Percentiles rank a stretch among this genome's conserved stretches.
Evolutionary conservation across 2,329 filamentous ascomycete genomes (phyloP).

Genomic region (Nothophaeocryptopus gaeumannii): DNA sequence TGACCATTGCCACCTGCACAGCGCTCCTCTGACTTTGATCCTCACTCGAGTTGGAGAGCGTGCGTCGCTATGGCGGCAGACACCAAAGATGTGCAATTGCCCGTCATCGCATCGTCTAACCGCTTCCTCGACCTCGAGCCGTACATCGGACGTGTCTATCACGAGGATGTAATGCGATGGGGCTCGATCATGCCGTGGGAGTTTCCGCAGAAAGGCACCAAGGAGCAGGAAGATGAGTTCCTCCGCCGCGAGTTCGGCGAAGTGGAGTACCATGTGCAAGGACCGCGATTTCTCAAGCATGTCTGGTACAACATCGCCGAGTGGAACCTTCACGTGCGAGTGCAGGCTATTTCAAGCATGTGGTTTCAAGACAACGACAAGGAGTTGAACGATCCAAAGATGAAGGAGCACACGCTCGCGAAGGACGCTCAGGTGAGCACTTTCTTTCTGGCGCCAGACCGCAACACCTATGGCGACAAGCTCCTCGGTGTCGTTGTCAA

Average conservation of each 20-base stretch:
- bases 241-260: slow-evolving; percentile 29
- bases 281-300: slow-evolving; percentile 37
- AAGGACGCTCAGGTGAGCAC: slow-evolving; percentile 20
- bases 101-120: slow-evolving; percentile 33
- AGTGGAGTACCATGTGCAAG: slow-evolving; percentile 30
- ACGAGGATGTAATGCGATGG: slow-evolving; percentile 27
- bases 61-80: too few relatives aligned
- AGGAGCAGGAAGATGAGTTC: slow-evolving; percentile 33
- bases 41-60: too few relatives aligned
- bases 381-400: slow-evolving; percentile 21
- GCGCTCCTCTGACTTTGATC: too few relatives aligned
- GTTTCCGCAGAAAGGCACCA: slow-evolving; percentile 30
- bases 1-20: too few relatives aligned
- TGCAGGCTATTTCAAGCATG: slow-evolving; percentile 26
- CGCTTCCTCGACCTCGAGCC: slow-evolving; percentile 30
- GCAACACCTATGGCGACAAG: slow-evolving; percentile 19
- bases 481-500: slow-evolving; percentile 19
- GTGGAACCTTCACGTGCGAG: slow-evolving; percentile 30
- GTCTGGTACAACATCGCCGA: slow-evolving; percentile 32
- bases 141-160: slow-evolving; percentile 30
- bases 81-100: background rate
- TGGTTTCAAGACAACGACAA: slow-evolving; percentile 26
- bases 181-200: slow-evolving; percentile 32
- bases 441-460: slow-evolving; percentile 25
- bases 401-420: slow-evolving; percentile 21